phyloP scores from a whole-genome alignment of 148 eudicot genomes.

The Rhododendron simsii region DNA sequence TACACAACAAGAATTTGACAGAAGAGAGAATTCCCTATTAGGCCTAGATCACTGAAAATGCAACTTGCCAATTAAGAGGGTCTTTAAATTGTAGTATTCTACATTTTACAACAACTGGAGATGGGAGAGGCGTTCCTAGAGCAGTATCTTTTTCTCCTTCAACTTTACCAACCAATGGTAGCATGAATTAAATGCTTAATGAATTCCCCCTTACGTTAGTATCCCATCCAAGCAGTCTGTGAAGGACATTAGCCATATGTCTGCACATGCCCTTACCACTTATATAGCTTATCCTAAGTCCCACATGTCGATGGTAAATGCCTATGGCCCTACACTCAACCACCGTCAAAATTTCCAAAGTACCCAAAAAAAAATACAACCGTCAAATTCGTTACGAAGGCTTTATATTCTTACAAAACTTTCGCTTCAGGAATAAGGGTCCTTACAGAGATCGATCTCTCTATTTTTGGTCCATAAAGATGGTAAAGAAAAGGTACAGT shows the following conservation, averaged over 20 bases:
- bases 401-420: neutral
- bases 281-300: neutral
- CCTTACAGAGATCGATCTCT: neutral
- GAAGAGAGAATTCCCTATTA: neutral
- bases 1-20: neutral
- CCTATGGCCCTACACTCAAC: neutral
- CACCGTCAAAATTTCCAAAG: neutral
- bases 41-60: neutral
- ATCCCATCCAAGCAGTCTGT: neutral
- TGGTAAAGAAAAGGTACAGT: neutral
- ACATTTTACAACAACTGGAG: neutral
- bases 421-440: neutral
- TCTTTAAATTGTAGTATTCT: neutral
- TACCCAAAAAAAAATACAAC: too few species aligned
- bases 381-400: neutral
- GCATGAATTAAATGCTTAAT: neutral
- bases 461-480: too few species aligned
- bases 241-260: neutral
- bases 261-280: neutral
- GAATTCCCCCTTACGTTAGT: too few species aligned
- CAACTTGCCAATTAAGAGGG: neutral
- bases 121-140: neutral
- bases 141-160: neutral
- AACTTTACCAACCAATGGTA: neutral
- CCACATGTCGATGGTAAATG: neutral